phyloP scores from a whole-genome alignment of 305 asterid genomes.

The Petunia hybrid region DNA sequence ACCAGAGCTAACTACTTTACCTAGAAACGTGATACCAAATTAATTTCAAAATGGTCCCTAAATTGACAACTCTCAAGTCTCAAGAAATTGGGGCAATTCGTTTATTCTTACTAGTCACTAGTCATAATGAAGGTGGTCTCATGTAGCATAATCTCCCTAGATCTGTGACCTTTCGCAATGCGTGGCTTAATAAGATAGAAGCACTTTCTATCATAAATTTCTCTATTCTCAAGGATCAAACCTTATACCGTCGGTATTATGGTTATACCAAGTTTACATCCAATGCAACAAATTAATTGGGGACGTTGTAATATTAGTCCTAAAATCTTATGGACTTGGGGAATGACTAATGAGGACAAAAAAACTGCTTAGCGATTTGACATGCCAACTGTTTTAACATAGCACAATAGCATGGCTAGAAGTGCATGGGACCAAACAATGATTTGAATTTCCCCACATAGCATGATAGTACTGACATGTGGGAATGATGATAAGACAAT shows the following conservation, averaged over 20 bases:
- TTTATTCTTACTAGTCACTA: not conserved
- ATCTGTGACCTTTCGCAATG: no score
- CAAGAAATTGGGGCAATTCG: not conserved
- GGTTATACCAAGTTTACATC: no score
- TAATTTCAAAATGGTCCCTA: conserved; percentile 15
- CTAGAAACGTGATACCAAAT: not conserved
- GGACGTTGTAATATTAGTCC: not conserved
- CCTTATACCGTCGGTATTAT: no score
- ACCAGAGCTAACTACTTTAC: not conserved
- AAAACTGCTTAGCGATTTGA: not conserved
- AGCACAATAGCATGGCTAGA: not conserved
- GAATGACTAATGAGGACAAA: not conserved
- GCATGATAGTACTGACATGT: no score
- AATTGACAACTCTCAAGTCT: conserved; percentile 1
- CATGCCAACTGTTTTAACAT: not conserved
- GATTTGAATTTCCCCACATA: no score
- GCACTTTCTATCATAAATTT: no score
- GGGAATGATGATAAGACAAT: no score
- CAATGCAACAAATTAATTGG: not conserved
- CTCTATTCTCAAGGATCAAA: no score
- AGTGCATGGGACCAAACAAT: no score
- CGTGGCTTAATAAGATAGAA: no score
- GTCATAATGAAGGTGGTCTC: no score
- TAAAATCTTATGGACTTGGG: not conserved
- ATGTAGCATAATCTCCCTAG: not conserved